Evolutionary conservation across 148 eudicot species (phyloP).

Genomic region (Salicornia ramosissima): DNA sequence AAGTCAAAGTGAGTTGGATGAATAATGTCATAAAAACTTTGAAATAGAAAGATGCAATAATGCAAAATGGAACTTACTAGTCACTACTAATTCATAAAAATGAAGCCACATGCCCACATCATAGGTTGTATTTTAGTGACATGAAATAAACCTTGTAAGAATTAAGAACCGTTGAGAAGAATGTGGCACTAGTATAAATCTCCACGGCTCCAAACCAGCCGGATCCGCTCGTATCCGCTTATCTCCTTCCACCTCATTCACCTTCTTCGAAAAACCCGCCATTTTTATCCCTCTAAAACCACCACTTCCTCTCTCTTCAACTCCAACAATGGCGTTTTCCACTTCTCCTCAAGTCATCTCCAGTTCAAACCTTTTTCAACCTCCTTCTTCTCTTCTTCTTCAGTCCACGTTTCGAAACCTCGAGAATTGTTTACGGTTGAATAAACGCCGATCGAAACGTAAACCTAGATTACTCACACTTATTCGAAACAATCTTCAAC

Average conservation of each 20-base stretch:
- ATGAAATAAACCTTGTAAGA: neutral
- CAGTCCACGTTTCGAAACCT: neutral
- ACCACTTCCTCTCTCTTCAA: constrained; percentile 14
- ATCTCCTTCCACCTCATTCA: neutral
- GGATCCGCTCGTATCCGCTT: constrained; percentile 11
- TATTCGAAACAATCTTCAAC: constrained; percentile 9
- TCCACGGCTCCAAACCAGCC: neutral
- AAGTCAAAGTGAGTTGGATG: no score
- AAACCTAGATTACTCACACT: neutral
- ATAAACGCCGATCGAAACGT: constrained; percentile 28
- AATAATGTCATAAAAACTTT: no score
- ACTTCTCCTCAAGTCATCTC: constrained; percentile 4
- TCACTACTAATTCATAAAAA: no score
- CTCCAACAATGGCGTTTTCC: neutral
- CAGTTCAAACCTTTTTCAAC: neutral
- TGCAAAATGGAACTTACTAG: no score
- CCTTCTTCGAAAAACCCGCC: constrained; percentile 13
- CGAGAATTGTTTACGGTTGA: constrained; percentile 19
- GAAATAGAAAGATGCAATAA: no score
- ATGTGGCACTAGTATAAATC: neutral
- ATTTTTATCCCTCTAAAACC: neutral
- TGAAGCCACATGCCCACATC: no score
- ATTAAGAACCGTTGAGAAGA: neutral
- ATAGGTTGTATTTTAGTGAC: no score
- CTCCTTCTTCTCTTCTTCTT: constrained; percentile 2